These are phyloP conservation scores for Kandelia obovata DNA, from an alignment of 345 rosid species.

Conservation along the genomic window DNA sequence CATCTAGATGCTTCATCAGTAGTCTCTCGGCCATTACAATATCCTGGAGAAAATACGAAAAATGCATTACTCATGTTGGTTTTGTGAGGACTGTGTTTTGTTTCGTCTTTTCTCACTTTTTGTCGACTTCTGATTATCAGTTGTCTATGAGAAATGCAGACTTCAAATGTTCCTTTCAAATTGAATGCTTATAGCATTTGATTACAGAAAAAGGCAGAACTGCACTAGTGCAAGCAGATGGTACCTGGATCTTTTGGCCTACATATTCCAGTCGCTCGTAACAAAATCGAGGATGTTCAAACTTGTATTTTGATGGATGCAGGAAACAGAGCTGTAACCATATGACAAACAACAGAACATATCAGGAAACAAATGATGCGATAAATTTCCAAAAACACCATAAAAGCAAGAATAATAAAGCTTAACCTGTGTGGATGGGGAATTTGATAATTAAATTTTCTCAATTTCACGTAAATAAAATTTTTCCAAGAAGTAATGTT, in stretches of 20 bases:
- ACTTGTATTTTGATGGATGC: constrained; percentile 95
- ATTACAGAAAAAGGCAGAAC: neutral
- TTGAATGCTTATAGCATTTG: neutral
- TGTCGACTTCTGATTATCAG: neutral
- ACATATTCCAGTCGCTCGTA: constrained; percentile 77
- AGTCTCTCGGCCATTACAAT: constrained; percentile 86
- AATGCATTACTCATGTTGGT: neutral
- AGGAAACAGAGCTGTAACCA: constrained; percentile 77
- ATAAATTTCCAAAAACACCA: neutral
- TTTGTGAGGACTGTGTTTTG: neutral
- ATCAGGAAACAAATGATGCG: constrained; percentile 9
- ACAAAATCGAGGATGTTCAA: constrained; percentile 91
- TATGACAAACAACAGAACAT: constrained; percentile 6
- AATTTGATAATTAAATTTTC: neutral
- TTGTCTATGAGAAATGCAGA: no score
- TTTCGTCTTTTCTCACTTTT: neutral
- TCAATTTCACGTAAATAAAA: no score
- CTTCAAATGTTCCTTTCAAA: no score
- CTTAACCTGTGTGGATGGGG: neutral
- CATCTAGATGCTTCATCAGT: constrained; percentile 90
- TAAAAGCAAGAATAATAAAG: neutral
- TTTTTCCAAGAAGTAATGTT: no score
- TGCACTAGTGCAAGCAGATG: neutral
- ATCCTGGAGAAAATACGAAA: constrained; percentile 43
- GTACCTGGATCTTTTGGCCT: constrained; percentile 96